These are phyloP conservation scores for Platanthera guangdongensis DNA, from an alignment of 106 monocot genomes.

Conservation along the genomic window DNA sequence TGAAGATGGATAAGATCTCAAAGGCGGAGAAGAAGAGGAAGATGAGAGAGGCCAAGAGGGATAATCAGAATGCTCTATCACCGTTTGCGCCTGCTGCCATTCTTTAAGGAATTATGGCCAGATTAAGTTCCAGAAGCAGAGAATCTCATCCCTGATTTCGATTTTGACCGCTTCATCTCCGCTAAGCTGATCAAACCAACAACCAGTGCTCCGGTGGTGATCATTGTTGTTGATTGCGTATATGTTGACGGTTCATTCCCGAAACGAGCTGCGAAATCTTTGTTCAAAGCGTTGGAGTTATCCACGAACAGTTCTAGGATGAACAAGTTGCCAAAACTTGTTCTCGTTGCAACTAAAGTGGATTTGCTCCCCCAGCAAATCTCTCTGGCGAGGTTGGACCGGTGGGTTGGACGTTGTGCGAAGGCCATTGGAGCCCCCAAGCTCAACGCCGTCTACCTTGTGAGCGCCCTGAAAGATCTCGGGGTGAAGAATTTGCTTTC, in stretches of 20 bases:
- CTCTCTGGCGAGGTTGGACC: slow-evolving; percentile 73
- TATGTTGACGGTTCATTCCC: slow-evolving; percentile 97
- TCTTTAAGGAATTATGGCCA: slow-evolving; percentile 88
- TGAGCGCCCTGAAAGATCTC: slow-evolving; percentile 80
- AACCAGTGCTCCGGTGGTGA: slow-evolving; percentile 55
- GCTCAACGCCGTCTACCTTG: slow-evolving; percentile 65
- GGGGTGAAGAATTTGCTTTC: slow-evolving; percentile 80
- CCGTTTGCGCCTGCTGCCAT: slow-evolving; percentile 88
- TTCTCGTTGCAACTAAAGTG: slow-evolving; percentile 81
- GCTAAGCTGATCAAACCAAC: slow-evolving; percentile 56
- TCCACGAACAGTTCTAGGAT: slow-evolving; percentile 30
- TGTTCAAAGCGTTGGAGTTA: slow-evolving; percentile 75
- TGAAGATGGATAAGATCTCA: slow-evolving; percentile 67
- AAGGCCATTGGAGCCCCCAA: slow-evolving; percentile 77
- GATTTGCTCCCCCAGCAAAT: slow-evolving; percentile 88
- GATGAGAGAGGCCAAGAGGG: slow-evolving; percentile 44
- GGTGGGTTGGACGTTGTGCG: slow-evolving; percentile 82
- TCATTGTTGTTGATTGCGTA: slow-evolving; percentile 86
- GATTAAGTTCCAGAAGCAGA: slow-evolving; percentile 72
- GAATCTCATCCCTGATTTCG: slow-evolving; percentile 94
- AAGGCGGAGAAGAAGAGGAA: slow-evolving; percentile 79
- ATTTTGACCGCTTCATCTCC: slow-evolving; percentile 73
- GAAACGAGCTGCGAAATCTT: slow-evolving; percentile 74
- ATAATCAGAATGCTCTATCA: slow-evolving; percentile 17
- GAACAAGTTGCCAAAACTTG: slow-evolving; percentile 57